Evolutionary conservation across 2,329 filamentous ascomycete species (phyloP).

Genomic region (Hymenoscyphus infarciens): DNA sequence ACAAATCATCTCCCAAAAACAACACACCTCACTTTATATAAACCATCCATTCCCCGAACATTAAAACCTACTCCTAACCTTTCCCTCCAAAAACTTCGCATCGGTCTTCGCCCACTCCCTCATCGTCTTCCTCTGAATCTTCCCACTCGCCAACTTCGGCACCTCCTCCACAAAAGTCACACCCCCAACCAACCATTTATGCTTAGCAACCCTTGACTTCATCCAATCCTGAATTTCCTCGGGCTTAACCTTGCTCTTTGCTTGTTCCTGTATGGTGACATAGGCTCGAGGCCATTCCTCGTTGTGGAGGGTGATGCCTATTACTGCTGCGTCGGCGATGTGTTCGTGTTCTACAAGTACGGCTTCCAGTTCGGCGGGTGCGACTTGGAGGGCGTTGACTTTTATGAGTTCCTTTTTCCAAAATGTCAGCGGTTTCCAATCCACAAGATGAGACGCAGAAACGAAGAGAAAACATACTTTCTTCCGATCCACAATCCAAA

Average conservation of each 20-base stretch:
- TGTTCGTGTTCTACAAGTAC: conserved; percentile 49
- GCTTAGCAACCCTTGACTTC: conserved; percentile 41
- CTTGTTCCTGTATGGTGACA: conserved; percentile 40
- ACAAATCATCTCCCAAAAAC: too few species aligned
- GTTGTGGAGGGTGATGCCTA: conserved; percentile 45
- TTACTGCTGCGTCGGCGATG: conserved; percentile 52
- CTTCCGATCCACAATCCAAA: conserved; percentile 63
- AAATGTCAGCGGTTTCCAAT: background rate
- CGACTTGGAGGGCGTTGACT: conserved; percentile 57
- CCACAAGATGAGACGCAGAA: background rate
- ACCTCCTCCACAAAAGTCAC: conserved; percentile 47
- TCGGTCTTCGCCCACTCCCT: conserved; percentile 43
- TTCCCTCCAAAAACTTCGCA: conserved; percentile 36
- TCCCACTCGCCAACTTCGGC: conserved; percentile 47
- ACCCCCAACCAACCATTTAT: conserved; percentile 47
- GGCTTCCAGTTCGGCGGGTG: conserved; percentile 55
- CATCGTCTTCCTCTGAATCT: conserved; percentile 39
- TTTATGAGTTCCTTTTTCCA: conserved; percentile 52
- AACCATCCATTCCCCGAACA: background rate
- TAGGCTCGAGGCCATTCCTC: conserved; percentile 44
- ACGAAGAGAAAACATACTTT: conserved; percentile 31
- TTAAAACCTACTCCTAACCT: conserved; percentile 22
- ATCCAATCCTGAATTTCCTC: conserved; percentile 45
- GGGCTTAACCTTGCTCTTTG: conserved; percentile 36
- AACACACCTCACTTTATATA: too few species aligned